Evolutionary conservation across 306 rosid genomes (phyloP).

Genomic region (Cajanus cajan): DNA sequence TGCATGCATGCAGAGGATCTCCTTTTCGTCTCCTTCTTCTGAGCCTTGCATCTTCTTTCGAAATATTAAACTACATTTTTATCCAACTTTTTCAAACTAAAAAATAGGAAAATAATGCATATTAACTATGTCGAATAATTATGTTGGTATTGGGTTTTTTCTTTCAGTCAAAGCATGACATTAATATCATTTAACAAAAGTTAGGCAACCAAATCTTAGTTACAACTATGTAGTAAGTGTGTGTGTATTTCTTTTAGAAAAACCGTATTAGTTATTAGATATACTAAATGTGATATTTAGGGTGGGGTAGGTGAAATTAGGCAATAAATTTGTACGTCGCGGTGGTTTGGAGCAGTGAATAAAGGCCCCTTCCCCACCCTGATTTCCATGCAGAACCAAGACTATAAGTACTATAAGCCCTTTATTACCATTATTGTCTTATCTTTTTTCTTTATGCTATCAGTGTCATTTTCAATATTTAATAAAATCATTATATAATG

Average conservation of each 20-base stretch:
- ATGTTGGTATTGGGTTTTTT: background rate
- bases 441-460: background rate
- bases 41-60: background rate
- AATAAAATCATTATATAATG: background rate
- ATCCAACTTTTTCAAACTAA: background rate
- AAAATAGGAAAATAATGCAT: background rate
- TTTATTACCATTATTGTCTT: background rate
- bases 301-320: background rate
- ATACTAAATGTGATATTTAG: background rate
- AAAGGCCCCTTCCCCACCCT: background rate
- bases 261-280: too few relatives aligned
- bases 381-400: background rate
- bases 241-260: background rate
- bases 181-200: background rate
- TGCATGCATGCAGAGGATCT: background rate
- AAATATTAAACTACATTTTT: background rate
- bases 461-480: slow-evolving; percentile 21
- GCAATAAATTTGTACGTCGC: background rate
- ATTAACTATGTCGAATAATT: background rate
- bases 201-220: background rate
- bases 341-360: background rate
- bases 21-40: slow-evolving; percentile 4
- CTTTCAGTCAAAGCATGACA: background rate
- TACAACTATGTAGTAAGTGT: background rate
- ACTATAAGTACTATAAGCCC: too few relatives aligned